Evolutionary conservation across 2,329 filamentous ascomycete genomes (phyloP).

Genomic region (Xylaria sp.): DNA sequence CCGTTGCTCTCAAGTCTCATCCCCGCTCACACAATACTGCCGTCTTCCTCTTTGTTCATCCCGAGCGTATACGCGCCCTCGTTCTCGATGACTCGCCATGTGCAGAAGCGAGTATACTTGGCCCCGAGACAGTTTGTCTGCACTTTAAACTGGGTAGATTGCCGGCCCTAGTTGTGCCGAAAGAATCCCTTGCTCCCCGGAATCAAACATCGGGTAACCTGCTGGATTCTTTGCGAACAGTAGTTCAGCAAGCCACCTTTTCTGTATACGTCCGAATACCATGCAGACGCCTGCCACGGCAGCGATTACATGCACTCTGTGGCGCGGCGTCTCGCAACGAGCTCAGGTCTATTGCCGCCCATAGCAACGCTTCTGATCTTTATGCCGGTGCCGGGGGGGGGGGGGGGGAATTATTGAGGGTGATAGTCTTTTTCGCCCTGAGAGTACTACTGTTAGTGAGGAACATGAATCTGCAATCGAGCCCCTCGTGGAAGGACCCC

Average conservation of each 20-base stretch:
- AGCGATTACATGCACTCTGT: slow-evolving; percentile 34
- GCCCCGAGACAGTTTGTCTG: slow-evolving; percentile 33
- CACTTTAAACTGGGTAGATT: slow-evolving; percentile 34
- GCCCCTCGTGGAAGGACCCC: slow-evolving; percentile 30
- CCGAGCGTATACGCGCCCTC: slow-evolving; percentile 34
- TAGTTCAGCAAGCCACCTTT: slow-evolving; percentile 34
- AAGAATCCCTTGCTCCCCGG: slow-evolving; percentile 33
- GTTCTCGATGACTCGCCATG: slow-evolving; percentile 33
- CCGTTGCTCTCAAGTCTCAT: slow-evolving; percentile 34
- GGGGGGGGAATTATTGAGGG: slow-evolving; percentile 34
- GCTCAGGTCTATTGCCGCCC: slow-evolving; percentile 31
- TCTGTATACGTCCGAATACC: slow-evolving; percentile 34
- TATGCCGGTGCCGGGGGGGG: slow-evolving; percentile 35
- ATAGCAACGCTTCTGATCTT: slow-evolving; percentile 32
- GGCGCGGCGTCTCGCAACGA: slow-evolving; percentile 32
- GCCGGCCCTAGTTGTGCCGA: slow-evolving; percentile 35
- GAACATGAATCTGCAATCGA: slow-evolving; percentile 25
- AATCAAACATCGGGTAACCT: slow-evolving; percentile 34
- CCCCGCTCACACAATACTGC: slow-evolving; percentile 30
- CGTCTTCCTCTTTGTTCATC: slow-evolving; percentile 36
- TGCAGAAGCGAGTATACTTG: slow-evolving; percentile 25
- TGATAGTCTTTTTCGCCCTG: slow-evolving; percentile 22
- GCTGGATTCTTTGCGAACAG: slow-evolving; percentile 33
- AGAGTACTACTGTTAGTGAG: slow-evolving; percentile 14
- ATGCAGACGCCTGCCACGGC: slow-evolving; percentile 27